A percentile compares a stretch with the other conserved stretches of the same genome.
Evolutionary conservation across 2,329 filamentous ascomycete species (phyloP).

Genomic region (Reticulascus tulasneorum): DNA sequence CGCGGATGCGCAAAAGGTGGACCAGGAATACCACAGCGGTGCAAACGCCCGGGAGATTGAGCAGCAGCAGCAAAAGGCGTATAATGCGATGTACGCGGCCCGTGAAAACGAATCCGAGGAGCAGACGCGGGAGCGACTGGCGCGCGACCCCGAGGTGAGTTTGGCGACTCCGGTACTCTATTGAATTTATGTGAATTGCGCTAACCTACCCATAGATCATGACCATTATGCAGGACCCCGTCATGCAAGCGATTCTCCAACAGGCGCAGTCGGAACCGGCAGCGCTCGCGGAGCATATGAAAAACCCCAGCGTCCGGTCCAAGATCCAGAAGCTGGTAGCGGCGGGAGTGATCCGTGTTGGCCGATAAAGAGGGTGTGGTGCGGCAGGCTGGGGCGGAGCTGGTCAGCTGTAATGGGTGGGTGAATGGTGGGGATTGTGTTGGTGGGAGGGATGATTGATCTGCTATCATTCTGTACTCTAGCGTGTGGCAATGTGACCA

Average conservation of each 20-base stretch:
- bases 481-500: conserved; percentile 14
- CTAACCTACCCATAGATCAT: conserved; percentile 60
- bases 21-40: conserved; percentile 62
- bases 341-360: conserved; percentile 84
- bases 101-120: conserved; percentile 95
- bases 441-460: no score
- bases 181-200: background rate
- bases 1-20: conserved; percentile 72
- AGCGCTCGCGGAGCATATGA: conserved; percentile 95
- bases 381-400: background rate
- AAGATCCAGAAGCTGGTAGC: conserved; percentile 96
- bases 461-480: no score
- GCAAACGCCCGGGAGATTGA: conserved; percentile 91
- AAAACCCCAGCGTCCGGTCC: conserved; percentile 75
- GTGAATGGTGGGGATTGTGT: no score
- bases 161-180: background rate
- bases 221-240: conserved; percentile 85
- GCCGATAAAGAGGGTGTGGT: conserved; percentile 31
- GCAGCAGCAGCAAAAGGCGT: conserved; percentile 87
- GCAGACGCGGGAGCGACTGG: conserved; percentile 86
- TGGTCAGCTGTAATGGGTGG: conserved; percentile 15
- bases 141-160: conserved; percentile 84
- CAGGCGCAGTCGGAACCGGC: conserved; percentile 92
- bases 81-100: conserved; percentile 83
- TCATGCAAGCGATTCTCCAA: conserved; percentile 97